phyloP scores from a whole-genome alignment of 2,329 filamentous ascomycete genomes.

The Hypoxylon sp. region DNA sequence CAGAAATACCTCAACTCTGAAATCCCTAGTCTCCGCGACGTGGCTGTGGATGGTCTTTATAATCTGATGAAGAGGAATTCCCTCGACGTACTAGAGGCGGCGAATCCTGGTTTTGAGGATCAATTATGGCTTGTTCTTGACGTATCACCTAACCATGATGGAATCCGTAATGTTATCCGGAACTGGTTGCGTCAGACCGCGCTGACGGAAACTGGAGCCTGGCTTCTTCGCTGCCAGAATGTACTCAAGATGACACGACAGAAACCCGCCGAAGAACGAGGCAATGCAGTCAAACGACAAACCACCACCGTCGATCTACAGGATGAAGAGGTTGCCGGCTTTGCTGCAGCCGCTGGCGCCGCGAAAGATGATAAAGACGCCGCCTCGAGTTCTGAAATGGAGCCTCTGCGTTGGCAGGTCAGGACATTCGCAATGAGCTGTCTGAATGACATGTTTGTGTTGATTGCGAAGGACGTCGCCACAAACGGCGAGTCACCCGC shows the following conservation, averaged over 20 bases:
- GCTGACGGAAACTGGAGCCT: constrained; percentile 82
- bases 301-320: constrained; percentile 81
- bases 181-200: constrained; percentile 96
- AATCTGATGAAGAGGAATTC: constrained; percentile 96
- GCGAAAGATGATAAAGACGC: constrained; percentile 67
- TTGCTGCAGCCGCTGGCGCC: constrained; percentile 79
- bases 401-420: constrained; percentile 95
- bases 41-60: constrained; percentile 89
- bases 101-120: constrained; percentile 85
- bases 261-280: constrained; percentile 70
- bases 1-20: constrained; percentile 83
- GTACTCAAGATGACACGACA: constrained; percentile 89
- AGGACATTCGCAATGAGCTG: constrained; percentile 93
- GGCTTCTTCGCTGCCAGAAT: constrained; percentile 90
- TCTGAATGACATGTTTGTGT: constrained; percentile 83
- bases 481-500: constrained; percentile 84
- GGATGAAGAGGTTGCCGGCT: constrained; percentile 97
- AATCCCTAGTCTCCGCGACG: constrained; percentile 78
- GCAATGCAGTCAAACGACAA: constrained; percentile 62
- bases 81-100: constrained; percentile 82
- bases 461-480: constrained; percentile 83
- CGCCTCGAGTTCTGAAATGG: constrained; percentile 75
- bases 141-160: constrained; percentile 79
- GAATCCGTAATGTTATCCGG: constrained; percentile 87
- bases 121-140: constrained; percentile 93